Conservation (phyloP, 176 grass and related monocot genomes). For the Lolium perenne region DNA sequence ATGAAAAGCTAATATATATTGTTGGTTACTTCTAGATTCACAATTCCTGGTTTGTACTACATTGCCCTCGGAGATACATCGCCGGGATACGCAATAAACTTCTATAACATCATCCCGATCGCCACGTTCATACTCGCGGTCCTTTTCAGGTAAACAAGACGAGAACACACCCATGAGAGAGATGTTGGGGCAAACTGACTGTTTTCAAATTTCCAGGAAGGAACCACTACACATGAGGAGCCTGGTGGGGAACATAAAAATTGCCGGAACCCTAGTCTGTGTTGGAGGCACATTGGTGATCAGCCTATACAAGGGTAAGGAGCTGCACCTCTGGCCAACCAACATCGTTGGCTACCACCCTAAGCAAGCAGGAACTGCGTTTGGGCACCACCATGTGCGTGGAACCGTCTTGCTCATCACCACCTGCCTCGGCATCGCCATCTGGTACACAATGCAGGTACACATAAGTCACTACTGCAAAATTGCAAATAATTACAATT, state of each 20-base stretch:
- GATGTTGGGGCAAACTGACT: not conserved
- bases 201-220: slow-evolving; percentile 23
- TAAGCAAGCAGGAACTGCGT: slow-evolving; percentile 24
- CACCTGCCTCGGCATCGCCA: slow-evolving; percentile 46
- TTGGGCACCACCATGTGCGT: slow-evolving; percentile 45
- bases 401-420: slow-evolving; percentile 42
- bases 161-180: not conserved
- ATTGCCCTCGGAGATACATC: slow-evolving; percentile 51
- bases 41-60: slow-evolving; percentile 52
- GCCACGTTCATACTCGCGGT: slow-evolving; percentile 48
- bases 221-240: slow-evolving; percentile 46
- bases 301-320: slow-evolving; percentile 51
- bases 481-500: not conserved
- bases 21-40: slow-evolving; percentile 28
- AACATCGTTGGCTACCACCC: slow-evolving; percentile 48
- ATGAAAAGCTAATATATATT: not conserved
- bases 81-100: slow-evolving; percentile 53
- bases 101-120: slow-evolving; percentile 50
- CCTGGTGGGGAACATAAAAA: slow-evolving; percentile 50
- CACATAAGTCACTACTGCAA: not conserved
- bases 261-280: slow-evolving; percentile 47
- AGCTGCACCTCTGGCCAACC: slow-evolving; percentile 53
- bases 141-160: slow-evolving; percentile 45
- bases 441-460: slow-evolving; percentile 58
- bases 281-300: slow-evolving; percentile 53